phyloP scores from a whole-genome alignment of 306 rosid species.

The Albizia julibrissin region DNA sequence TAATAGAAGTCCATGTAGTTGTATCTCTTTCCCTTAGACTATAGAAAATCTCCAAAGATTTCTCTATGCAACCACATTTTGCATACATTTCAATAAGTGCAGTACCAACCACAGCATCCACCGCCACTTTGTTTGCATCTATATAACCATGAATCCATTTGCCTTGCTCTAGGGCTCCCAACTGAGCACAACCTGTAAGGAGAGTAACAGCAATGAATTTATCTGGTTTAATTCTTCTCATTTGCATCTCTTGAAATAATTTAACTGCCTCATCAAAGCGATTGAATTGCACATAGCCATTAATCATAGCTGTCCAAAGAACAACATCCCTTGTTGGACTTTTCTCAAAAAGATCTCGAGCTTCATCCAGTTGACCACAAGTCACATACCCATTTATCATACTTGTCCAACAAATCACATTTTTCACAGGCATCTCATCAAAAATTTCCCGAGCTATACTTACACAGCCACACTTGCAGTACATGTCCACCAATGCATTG shows the following conservation, averaged over 20 bases:
- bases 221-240: conserved; percentile 54
- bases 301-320: conserved; percentile 84
- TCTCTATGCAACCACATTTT: conserved; percentile 65
- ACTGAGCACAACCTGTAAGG: conserved; percentile 73
- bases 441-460: conserved; percentile 48
- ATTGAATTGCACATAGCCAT: conserved; percentile 72
- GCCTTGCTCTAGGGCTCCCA: conserved; percentile 73
- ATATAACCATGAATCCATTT: conserved; percentile 62
- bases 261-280: conserved; percentile 58
- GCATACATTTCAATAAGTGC: conserved; percentile 81
- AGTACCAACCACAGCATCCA: conserved; percentile 70
- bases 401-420: conserved; percentile 77
- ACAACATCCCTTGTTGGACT: conserved; percentile 66
- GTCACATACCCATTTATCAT: conserved; percentile 69
- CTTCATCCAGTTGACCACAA: conserved; percentile 62
- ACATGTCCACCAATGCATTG: conserved; percentile 63
- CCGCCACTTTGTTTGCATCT: conserved; percentile 42
- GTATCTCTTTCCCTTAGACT: conserved; percentile 58
- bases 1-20: conserved; percentile 70
- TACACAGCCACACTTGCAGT: conserved; percentile 61
- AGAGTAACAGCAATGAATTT: conserved; percentile 62
- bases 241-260: conserved; percentile 65
- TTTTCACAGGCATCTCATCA: conserved; percentile 48
- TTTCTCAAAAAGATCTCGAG: conserved; percentile 64
- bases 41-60: conserved; percentile 62